Evolutionary conservation across 1,139 yeast species (phyloP).

Genomic region (Candida tropicalis): DNA sequence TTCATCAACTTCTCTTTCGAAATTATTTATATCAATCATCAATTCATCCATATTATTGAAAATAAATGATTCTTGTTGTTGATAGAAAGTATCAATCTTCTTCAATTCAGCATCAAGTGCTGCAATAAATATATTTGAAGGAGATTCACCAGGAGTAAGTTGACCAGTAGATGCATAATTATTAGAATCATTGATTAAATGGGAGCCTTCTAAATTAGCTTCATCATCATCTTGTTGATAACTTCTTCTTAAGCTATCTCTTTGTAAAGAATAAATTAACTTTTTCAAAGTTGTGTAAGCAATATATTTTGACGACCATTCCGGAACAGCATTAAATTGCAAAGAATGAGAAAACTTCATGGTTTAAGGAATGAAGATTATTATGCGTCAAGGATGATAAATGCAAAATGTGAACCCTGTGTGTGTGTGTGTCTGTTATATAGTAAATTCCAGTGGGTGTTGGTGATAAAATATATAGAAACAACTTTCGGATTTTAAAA

Average conservation of each 20-base stretch:
- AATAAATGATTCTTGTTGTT: constrained; percentile 51
- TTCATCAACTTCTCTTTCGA: constrained; percentile 36
- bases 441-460: too few species aligned
- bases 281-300: constrained; percentile 68
- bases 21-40: constrained; percentile 50
- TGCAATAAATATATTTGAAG: constrained; percentile 46
- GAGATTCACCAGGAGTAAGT: constrained; percentile 22
- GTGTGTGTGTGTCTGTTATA: too few species aligned
- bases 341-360: constrained; percentile 77
- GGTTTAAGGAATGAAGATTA: neutral
- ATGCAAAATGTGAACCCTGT: too few species aligned
- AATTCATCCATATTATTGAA: constrained; percentile 53
- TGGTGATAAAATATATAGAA: too few species aligned
- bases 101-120: constrained; percentile 58
- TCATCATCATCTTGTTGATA: constrained; percentile 25
- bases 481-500: too few species aligned
- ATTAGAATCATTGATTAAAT: constrained; percentile 25
- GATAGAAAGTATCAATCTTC: constrained; percentile 64
- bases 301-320: constrained; percentile 72
- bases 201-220: constrained; percentile 30
- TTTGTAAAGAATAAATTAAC: constrained; percentile 63
- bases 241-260: constrained; percentile 45
- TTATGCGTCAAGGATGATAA: too few species aligned
- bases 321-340: constrained; percentile 76
- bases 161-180: constrained; percentile 27